Evolutionary conservation across 805 yeast species (phyloP).

Genomic region (Candida boidinii): DNA sequence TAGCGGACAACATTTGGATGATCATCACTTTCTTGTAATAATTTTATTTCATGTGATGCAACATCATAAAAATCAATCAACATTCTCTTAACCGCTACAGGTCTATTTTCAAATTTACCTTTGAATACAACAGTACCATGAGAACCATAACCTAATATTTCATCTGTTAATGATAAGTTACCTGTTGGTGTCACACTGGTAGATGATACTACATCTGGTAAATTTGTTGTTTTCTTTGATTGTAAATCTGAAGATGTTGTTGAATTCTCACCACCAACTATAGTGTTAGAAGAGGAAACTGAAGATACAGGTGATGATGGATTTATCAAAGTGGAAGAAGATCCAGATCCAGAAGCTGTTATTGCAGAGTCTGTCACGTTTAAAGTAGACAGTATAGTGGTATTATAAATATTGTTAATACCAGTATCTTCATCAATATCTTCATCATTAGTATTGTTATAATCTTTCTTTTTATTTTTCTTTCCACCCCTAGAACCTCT

Average conservation of each 20-base stretch:
- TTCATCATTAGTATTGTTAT: conserved; percentile 1
- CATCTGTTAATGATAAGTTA: conserved; percentile 57
- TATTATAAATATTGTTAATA: no score
- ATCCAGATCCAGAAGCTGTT: no score
- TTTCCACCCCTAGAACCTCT: conserved; percentile 85
- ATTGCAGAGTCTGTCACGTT: no score
- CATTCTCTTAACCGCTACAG: conserved; percentile 95
- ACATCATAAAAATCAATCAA: conserved; percentile 86
- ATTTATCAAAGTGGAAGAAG: no score
- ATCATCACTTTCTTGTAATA: conserved; percentile 90
- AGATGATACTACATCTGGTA: conserved; percentile 3
- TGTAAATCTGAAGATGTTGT: no score
- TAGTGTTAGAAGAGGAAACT: no score
- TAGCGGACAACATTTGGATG: conserved; percentile 93
- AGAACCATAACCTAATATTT: conserved; percentile 88
- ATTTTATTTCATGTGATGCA: conserved; percentile 83
- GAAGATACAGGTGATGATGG: no score
- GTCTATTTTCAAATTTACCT: conserved; percentile 85
- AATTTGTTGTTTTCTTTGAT: conserved; percentile 19
- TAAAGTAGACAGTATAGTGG: conserved; percentile 2
- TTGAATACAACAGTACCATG: conserved; percentile 93
- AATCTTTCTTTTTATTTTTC: conserved; percentile 36
- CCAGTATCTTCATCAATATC: conserved; percentile 6
- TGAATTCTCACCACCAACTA: no score
- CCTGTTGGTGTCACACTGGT: conserved; percentile 15